Conservation (phyloP, 805 yeast genomes). For the Schwanniomyces yamadae region DNA sequence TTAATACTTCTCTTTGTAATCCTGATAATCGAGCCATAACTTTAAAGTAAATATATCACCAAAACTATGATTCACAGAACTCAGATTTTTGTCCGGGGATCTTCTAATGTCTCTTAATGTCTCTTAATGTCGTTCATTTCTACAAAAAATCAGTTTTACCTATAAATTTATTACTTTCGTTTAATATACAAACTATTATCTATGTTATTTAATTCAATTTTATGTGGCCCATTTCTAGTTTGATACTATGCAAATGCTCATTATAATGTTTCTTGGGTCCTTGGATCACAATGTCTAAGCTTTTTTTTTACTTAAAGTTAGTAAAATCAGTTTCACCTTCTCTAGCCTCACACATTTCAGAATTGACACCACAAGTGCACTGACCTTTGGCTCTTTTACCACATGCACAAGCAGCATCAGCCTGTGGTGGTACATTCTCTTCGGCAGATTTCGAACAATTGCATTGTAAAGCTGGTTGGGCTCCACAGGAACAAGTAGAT, state of each 20-base stretch:
- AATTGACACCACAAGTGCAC: conserved; percentile 56
- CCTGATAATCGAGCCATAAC: conserved; percentile 45
- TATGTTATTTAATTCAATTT: too few relatives aligned
- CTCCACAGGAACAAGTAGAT: conserved; percentile 65
- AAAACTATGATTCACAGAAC: too few relatives aligned
- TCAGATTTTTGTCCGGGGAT: too few relatives aligned
- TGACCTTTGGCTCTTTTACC: conserved; percentile 53
- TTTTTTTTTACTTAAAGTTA: conserved; percentile 26
- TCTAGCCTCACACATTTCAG: conserved; percentile 35
- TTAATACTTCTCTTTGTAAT: conserved; percentile 46
- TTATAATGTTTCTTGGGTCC: too few relatives aligned
- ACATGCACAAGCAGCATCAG: conserved; percentile 54
- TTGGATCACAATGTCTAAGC: too few relatives aligned
- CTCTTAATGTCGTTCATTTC: too few relatives aligned
- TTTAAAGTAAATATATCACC: background rate
- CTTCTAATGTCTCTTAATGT: too few relatives aligned
- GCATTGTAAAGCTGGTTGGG: conserved; percentile 58
- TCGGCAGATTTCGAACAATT: conserved; percentile 50
- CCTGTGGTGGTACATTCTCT: conserved; percentile 48
- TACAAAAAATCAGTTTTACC: too few relatives aligned
- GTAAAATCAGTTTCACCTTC: conserved; percentile 65
- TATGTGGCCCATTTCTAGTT: too few relatives aligned
- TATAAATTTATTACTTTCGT: too few relatives aligned
- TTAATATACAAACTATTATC: too few relatives aligned
- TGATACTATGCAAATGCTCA: too few relatives aligned